Base-by-base conservation (phyloP, 768 basidiomycete genomes). In the Trametes gibbosa region DNA sequence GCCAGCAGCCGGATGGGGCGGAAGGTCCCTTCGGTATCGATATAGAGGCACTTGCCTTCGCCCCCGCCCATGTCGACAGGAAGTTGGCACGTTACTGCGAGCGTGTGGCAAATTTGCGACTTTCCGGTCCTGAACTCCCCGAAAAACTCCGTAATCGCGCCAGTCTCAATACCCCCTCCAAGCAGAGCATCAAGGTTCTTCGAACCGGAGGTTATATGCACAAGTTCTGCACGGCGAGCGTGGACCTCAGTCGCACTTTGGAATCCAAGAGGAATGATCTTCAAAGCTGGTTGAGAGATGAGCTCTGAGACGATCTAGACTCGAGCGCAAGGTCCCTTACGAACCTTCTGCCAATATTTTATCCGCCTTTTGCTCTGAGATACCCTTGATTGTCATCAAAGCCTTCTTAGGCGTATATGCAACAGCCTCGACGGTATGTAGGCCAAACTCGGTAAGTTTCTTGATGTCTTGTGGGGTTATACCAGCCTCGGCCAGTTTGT, bases 41-140 rank as follows among this genome's bases (percentile, higher is more conserved):
- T 98, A 74, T 97, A 99, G 45, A 99, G 78, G 69, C 96, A 98
- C 75, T 99, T 99, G 39, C 97, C 97, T 75, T 99, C 97, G 13
- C 97, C 97, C 16, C 97, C 97, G 19, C 97, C 96, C 95, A 98
- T 98, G 67, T 84, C 89, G 42, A 95, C 89, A 1, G 97, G 97
- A 14, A 98, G 82, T 76, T 98, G 96, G 70, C 97, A 99, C 5
- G 97, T 98, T 12, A 98, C 97, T 3, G 97, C 95, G 46, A 99
- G 85, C 0, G 96, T 98, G 70, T 99, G 97, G 71, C 97, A 98
- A 47, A 99, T 82, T 69, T 99, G 97, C 23, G 93, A 96, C 75
- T 99, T 98, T 56, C 97, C 97, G 10, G 97, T 98, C 64, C 97
- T 82, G 75, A 99, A 99, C 76, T 99, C 97, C 57, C 96, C 97